Evolutionary conservation across 805 yeast genomes (phyloP).

Genomic region (Myxozyma monticola): DNA sequence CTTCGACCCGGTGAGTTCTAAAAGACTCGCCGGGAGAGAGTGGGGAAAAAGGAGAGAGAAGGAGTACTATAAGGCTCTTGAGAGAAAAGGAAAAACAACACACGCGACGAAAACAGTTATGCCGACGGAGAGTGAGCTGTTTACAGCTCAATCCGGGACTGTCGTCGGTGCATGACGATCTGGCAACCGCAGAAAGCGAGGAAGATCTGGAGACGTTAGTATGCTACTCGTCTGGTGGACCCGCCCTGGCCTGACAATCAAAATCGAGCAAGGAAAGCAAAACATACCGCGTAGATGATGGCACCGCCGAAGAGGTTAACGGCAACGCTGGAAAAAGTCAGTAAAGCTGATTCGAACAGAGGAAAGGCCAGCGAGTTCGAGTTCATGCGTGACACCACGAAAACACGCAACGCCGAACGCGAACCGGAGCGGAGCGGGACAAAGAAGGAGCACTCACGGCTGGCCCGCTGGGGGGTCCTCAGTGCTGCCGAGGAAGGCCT

Average conservation of each 20-base stretch:
- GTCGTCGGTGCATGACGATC: conserved; percentile 44
- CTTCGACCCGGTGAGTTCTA: too few relatives aligned
- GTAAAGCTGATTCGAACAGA: neutral
- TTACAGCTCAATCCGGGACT: conserved; percentile 31
- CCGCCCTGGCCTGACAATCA: too few relatives aligned
- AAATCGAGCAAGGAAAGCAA: neutral
- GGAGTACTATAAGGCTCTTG: conserved; percentile 5
- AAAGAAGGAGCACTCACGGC: conserved; percentile 49
- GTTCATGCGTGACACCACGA: too few relatives aligned
- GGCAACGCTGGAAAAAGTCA: conserved; percentile 79
- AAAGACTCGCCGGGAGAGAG: neutral
- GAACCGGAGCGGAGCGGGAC: neutral
- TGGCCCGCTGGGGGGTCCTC: conserved; percentile 90
- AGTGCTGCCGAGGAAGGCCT: conserved; percentile 88
- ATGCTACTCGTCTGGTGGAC: too few relatives aligned
- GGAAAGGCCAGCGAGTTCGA: neutral
- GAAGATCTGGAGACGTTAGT: conserved; percentile 49
- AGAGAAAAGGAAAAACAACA: conserved; percentile 1
- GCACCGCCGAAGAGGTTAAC: conserved; percentile 89
- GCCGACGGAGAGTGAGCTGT: too few relatives aligned
- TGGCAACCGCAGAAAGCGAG: conserved; percentile 91
- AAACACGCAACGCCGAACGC: neutral
- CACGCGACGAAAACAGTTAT: neutral
- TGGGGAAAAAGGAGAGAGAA: neutral
- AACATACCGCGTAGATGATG: conserved; percentile 57